Conservation (phyloP, 2,329 filamentous ascomycete species). For the Capronia coronata region DNA sequence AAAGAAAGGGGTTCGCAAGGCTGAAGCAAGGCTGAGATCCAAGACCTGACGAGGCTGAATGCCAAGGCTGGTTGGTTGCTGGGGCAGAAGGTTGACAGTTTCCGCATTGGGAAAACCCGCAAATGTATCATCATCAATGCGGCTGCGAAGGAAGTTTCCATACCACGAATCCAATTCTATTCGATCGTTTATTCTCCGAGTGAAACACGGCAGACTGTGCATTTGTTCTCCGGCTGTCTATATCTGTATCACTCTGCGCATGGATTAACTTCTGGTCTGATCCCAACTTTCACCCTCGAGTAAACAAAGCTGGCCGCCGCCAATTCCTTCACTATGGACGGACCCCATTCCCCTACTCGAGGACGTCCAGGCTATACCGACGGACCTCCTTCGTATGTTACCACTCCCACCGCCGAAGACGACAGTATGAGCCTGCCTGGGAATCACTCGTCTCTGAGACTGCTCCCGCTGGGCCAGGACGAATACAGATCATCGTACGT, state of each 20-base stretch:
- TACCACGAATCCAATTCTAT: background rate
- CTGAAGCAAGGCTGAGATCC: background rate
- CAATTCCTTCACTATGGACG: conserved; percentile 19
- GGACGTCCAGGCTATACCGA: conserved; percentile 36
- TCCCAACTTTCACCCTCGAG: conserved; percentile 7
- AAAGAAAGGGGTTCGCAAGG: background rate
- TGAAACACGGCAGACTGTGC: conserved; percentile 1
- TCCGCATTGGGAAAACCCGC: conserved; percentile 5
- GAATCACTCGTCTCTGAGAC: conserved; percentile 40
- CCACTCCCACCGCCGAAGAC: conserved; percentile 29
- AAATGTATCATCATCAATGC: background rate
- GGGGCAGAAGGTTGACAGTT: conserved; percentile 1
- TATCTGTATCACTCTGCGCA: conserved; percentile 11
- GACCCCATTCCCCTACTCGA: conserved; percentile 26
- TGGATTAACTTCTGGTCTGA: conserved; percentile 18
- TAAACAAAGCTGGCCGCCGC: conserved; percentile 15
- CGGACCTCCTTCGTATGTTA: conserved; percentile 39
- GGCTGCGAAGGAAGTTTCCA: background rate
- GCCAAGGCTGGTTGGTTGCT: conserved; percentile 3
- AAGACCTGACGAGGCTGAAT: background rate
- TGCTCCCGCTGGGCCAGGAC: conserved; percentile 39
- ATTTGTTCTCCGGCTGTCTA: background rate
- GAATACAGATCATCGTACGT: conserved; percentile 40
- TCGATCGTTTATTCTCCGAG: conserved; percentile 12
- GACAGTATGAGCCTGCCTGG: conserved; percentile 31